Percentiles rank a stretch among this genome's conserved stretches.
Conservation (phyloP, 2,329 filamentous ascomycete genomes). For the Apiospora arundinis region DNA sequence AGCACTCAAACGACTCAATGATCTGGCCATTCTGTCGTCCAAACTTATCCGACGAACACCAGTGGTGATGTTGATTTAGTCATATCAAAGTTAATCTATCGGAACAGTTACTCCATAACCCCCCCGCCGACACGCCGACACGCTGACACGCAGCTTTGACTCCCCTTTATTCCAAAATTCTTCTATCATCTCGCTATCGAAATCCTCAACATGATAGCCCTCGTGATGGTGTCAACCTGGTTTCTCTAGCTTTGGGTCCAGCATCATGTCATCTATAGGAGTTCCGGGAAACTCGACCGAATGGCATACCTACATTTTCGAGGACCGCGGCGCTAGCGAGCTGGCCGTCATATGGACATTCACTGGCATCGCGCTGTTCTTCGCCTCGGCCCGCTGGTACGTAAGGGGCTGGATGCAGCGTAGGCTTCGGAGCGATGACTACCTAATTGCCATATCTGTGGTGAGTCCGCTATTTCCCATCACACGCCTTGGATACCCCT, state of each 20-base stretch:
- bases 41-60: too few relatives aligned
- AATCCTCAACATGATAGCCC: background rate
- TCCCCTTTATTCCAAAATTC: too few relatives aligned
- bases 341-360: constrained; percentile 40
- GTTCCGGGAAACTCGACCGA: background rate
- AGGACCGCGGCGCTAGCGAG: constrained; percentile 37
- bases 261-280: background rate
- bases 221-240: background rate
- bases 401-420: constrained; percentile 38
- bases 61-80: too few relatives aligned
- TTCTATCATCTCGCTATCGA: too few relatives aligned
- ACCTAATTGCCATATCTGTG: constrained; percentile 42
- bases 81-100: too few relatives aligned
- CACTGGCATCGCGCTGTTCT: constrained; percentile 37
- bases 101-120: too few relatives aligned
- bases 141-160: too few relatives aligned
- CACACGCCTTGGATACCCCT: too few relatives aligned
- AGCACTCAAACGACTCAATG: too few relatives aligned
- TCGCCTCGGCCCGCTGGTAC: constrained; percentile 40
- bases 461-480: constrained; percentile 30
- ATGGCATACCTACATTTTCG: background rate
- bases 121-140: too few relatives aligned
- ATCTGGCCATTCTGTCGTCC: too few relatives aligned
- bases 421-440: constrained; percentile 45
- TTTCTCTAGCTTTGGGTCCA: background rate